Conservation (phyloP, 306 rosid genomes). For the Cucumis melo region DNA sequence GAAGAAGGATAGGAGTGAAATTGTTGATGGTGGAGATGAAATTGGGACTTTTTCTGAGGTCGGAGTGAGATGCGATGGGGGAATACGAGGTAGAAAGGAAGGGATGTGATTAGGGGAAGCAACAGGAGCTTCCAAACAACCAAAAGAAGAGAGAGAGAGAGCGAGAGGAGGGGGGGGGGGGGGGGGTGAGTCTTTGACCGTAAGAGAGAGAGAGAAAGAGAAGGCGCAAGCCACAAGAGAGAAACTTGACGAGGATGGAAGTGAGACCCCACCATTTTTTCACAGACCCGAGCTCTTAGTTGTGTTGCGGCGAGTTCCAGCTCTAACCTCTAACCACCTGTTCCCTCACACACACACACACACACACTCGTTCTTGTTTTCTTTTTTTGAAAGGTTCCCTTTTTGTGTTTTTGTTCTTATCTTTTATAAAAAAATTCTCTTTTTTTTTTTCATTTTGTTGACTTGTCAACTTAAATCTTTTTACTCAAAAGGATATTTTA, state of each 20-base stretch:
- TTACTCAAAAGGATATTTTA: no score
- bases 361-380: neutral
- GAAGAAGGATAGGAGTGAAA: neutral
- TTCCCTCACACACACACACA: neutral
- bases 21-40: neutral
- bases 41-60: neutral
- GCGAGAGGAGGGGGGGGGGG: neutral
- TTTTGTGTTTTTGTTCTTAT: no score
- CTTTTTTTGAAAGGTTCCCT: neutral
- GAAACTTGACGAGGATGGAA: neutral
- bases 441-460: no score
- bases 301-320: neutral
- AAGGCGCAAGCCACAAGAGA: neutral
- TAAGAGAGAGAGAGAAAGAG: neutral
- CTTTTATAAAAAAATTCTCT: neutral
- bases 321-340: neutral
- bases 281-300: neutral
- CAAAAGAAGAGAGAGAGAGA: neutral
- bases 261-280: conserved; percentile 3
- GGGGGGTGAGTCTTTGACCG: neutral
- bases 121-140: neutral
- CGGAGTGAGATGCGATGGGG: neutral
- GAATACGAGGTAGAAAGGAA: neutral
- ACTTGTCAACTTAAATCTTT: no score
- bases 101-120: neutral